Conservation (phyloP, 192 early-diverging fungal genomes). For the Phycomyces nitens region DNA sequence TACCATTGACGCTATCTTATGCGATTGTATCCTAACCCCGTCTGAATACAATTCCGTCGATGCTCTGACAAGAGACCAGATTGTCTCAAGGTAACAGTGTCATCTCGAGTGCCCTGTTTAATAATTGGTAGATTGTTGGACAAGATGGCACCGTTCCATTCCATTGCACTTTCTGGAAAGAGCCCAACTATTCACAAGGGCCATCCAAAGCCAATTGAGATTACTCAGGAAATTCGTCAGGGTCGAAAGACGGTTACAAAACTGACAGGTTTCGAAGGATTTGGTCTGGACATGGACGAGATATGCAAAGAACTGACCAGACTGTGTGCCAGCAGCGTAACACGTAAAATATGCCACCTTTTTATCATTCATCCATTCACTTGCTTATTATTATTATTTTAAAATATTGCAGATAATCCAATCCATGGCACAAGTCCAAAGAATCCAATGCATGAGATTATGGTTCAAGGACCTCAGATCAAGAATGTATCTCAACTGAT, state of each 20-base stretch:
- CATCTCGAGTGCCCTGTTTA: neutral
- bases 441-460: slow-evolving; percentile 55
- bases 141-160: slow-evolving; percentile 55
- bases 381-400: neutral
- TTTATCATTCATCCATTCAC: neutral
- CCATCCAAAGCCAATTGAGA: slow-evolving; percentile 26
- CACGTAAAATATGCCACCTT: slow-evolving; percentile 43
- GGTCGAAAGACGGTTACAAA: slow-evolving; percentile 67
- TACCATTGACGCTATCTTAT: slow-evolving; percentile 63
- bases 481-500: slow-evolving; percentile 55
- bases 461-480: slow-evolving; percentile 75
- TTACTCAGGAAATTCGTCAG: slow-evolving; percentile 56
- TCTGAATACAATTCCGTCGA: slow-evolving; percentile 60
- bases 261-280: slow-evolving; percentile 60
- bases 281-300: slow-evolving; percentile 57
- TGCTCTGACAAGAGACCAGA: slow-evolving; percentile 54
- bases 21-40: slow-evolving; percentile 64
- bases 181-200: slow-evolving; percentile 40
- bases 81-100: slow-evolving; percentile 35
- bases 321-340: slow-evolving; percentile 62
- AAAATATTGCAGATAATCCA: slow-evolving; percentile 40
- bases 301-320: slow-evolving; percentile 55
- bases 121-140: slow-evolving; percentile 32
- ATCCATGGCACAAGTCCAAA: slow-evolving; percentile 51
- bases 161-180: slow-evolving; percentile 43